phyloP scores from a whole-genome alignment of 345 rosid genomes.

The Adansonia digitata region DNA sequence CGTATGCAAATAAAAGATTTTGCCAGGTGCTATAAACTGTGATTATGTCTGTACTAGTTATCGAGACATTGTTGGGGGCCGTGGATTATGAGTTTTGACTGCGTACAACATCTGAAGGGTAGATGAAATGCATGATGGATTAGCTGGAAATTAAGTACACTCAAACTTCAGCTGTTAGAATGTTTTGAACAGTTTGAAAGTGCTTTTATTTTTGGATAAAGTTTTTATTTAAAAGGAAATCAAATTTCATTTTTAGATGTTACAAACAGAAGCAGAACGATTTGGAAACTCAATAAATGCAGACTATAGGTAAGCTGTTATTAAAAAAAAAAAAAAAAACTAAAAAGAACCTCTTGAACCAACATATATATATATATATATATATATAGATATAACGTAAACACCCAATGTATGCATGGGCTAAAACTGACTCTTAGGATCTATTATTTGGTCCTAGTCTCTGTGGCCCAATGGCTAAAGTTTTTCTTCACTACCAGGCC shows the following conservation, averaged over 20 bases:
- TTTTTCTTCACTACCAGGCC: conserved; percentile 11
- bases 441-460: conserved; percentile 35
- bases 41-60: no score
- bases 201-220: not conserved
- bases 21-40: not conserved
- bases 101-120: not conserved
- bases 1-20: not conserved
- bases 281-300: not conserved
- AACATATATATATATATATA: not conserved
- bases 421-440: conserved; percentile 18
- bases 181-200: not conserved
- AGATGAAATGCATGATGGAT: not conserved
- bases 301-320: not conserved
- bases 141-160: no score
- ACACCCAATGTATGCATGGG: not conserved
- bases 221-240: not conserved
- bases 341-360: not conserved
- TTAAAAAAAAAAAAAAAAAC: no score
- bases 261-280: no score
- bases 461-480: not conserved
- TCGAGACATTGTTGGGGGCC: no score
- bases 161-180: not conserved
- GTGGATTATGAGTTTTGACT: no score
- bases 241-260: not conserved
- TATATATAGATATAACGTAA: not conserved